A percentile compares a stretch with the other conserved stretches of the same genome.
Evolutionary conservation across 2,329 filamentous ascomycete species (phyloP).

Genomic region (Nemania abortiva): DNA sequence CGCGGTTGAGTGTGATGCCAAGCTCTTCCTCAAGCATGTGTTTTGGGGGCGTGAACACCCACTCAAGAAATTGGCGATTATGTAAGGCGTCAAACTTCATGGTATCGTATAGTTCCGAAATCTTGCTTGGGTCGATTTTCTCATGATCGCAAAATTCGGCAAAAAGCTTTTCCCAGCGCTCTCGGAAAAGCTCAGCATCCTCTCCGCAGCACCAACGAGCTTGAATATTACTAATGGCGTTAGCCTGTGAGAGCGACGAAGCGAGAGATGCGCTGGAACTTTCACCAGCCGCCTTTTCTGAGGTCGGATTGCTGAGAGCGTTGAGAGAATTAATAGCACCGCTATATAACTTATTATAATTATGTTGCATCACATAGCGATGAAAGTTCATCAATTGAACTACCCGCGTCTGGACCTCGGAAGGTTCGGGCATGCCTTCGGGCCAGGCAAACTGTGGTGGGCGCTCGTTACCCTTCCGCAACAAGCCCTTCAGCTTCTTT

Average conservation of each 20-base stretch:
- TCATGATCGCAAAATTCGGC: slow-evolving; percentile 95
- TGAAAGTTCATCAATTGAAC: slow-evolving; percentile 99
- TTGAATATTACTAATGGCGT: slow-evolving; percentile 79
- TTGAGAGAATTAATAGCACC: slow-evolving; percentile 73
- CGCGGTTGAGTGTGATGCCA: slow-evolving; percentile 57
- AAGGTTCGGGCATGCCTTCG: slow-evolving; percentile 92
- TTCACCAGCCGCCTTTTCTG: slow-evolving; percentile 59
- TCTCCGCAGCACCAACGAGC: slow-evolving; percentile 96
- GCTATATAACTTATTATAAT: slow-evolving; percentile 83
- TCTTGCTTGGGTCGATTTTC: slow-evolving; percentile 98
- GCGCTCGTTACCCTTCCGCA: slow-evolving; percentile 92
- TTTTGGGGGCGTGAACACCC: slow-evolving; percentile 92
- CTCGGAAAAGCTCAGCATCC: slow-evolving; percentile 92
- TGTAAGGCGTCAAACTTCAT: slow-evolving; percentile 99
- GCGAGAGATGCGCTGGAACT: slow-evolving; percentile 58
- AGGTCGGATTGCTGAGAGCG: slow-evolving; percentile 65
- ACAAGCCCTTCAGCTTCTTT: slow-evolving; percentile 95
- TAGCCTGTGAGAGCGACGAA: slow-evolving; percentile 69
- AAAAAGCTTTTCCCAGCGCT: slow-evolving; percentile 98
- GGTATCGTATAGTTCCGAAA: slow-evolving; percentile 97
- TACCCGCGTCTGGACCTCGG: slow-evolving; percentile 89
- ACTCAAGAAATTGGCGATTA: slow-evolving; percentile 95
- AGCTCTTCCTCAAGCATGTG: slow-evolving; percentile 80
- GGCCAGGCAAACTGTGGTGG: slow-evolving; percentile 99
- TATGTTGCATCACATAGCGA: slow-evolving; percentile 92